phyloP scores from a whole-genome alignment of 352 stramenopile genomes.

The Pythium dissotocum region DNA sequence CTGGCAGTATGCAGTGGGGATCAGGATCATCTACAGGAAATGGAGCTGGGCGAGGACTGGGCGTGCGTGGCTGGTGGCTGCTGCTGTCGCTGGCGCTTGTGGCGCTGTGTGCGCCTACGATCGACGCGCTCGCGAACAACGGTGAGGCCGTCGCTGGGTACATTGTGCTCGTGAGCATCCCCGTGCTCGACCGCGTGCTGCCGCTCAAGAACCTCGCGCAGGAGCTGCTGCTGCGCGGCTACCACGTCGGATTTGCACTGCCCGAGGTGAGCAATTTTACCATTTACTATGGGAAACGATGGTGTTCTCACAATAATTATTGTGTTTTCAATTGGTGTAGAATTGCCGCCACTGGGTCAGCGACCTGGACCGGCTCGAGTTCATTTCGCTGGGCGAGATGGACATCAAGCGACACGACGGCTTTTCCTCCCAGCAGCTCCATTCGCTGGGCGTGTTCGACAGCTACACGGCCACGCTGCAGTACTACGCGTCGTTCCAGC shows the following conservation, averaged over 20 bases:
- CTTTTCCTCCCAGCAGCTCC: slow-evolving; percentile 35
- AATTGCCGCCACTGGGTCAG: slow-evolving; percentile 78
- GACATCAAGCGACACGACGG: slow-evolving; percentile 35
- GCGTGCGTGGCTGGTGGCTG: slow-evolving; percentile 14
- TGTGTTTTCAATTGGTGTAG: slow-evolving; percentile 22
- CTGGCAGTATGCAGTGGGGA: neutral
- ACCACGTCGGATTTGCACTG: slow-evolving; percentile 76
- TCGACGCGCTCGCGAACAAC: slow-evolving; percentile 1
- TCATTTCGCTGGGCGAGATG: slow-evolving; percentile 77
- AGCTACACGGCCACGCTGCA: slow-evolving; percentile 67
- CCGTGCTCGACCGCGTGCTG: slow-evolving; percentile 81
- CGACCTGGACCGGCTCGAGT: slow-evolving; percentile 76
- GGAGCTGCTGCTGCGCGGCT: slow-evolving; percentile 68
- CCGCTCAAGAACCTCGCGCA: slow-evolving; percentile 80
- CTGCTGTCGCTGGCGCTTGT: slow-evolving; percentile 14
- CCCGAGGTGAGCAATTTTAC: slow-evolving; percentile 41
- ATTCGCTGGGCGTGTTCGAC: slow-evolving; percentile 51
- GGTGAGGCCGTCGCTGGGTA: slow-evolving; percentile 41
- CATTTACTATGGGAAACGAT: neutral
- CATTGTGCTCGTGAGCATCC: slow-evolving; percentile 82
- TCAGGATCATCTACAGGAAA: no score
- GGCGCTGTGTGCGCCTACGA: slow-evolving; percentile 12
- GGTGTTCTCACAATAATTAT: neutral
- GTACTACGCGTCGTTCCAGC: slow-evolving; percentile 80
- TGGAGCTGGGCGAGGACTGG: neutral